Percentiles rank a stretch among this genome's conserved stretches.
Evolutionary conservation across 768 basidiomycete species (phyloP).

Genomic region (Gautieria morchelliformis): DNA sequence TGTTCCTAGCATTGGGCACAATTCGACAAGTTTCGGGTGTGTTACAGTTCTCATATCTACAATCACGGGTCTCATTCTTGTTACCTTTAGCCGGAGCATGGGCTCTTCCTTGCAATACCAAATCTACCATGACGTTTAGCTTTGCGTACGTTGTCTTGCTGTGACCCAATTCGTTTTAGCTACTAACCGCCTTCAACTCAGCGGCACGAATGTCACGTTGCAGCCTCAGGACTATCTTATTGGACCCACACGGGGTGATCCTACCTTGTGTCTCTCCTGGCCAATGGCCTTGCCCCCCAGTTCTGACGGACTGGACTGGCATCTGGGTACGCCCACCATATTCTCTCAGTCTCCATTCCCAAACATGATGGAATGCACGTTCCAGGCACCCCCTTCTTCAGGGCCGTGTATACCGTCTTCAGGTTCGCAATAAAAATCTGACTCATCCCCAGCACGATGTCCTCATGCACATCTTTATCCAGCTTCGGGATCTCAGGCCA

Average conservation of each 20-base stretch:
- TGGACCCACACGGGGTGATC: constrained; percentile 54
- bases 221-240: constrained; percentile 73
- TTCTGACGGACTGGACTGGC: constrained; percentile 75
- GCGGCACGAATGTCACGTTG: constrained; percentile 45
- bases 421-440: too few relatives aligned
- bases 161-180: neutral
- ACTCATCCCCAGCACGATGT: too few relatives aligned
- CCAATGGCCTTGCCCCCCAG: constrained; percentile 57
- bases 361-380: neutral
- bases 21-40: constrained; percentile 51
- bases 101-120: constrained; percentile 63
- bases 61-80: constrained; percentile 11
- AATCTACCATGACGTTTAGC: constrained; percentile 48
- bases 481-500: constrained; percentile 69
- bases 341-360: neutral
- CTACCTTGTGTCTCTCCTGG: constrained; percentile 66
- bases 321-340: constrained; percentile 44
- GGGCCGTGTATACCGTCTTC: constrained; percentile 71
- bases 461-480: neutral
- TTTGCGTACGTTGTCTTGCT: constrained; percentile 44
- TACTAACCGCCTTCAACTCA: constrained; percentile 15
- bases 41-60: constrained; percentile 39
- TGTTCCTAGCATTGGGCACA: neutral
- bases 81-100: constrained; percentile 52
- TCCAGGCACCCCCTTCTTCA: constrained; percentile 54